Percentiles rank a stretch among this genome's conserved stretches.
These are phyloP conservation scores for Alternaria incomplexa DNA, from an alignment of 2,329 filamentous ascomycete genomes.

Conservation along the genomic window DNA sequence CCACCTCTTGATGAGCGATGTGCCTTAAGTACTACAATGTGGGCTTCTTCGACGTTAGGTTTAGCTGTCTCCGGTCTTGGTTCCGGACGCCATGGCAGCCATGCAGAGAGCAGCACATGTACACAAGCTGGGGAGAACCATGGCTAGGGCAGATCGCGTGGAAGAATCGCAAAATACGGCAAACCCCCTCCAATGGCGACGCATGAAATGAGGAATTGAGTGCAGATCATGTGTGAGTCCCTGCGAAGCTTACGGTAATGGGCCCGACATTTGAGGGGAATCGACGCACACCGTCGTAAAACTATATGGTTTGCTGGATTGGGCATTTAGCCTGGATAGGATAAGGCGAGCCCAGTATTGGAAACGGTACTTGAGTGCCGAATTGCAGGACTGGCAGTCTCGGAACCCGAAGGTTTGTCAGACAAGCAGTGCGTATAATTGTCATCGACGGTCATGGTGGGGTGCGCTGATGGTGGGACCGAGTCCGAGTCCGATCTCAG, in stretches of 20 bases:
- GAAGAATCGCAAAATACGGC: not conserved
- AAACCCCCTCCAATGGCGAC: not conserved
- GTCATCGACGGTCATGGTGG: not conserved
- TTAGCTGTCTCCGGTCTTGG: not conserved
- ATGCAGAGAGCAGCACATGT: not conserved
- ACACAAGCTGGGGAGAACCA: not conserved
- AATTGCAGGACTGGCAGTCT: not conserved
- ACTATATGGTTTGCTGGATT: slow-evolving; percentile 1
- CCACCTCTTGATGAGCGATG: not conserved
- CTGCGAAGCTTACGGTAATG: not conserved
- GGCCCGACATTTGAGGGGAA: slow-evolving; percentile 3
- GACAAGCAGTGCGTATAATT: not conserved
- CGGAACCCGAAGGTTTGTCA: not conserved
- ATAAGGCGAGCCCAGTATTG: not conserved
- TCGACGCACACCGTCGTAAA: not conserved
- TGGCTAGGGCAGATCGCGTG: not conserved
- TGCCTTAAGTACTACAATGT: not conserved
- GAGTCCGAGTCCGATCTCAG: not conserved
- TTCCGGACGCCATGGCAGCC: not conserved
- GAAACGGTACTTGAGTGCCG: not conserved
- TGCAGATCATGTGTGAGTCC: not conserved
- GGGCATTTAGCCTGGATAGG: slow-evolving; percentile 6
- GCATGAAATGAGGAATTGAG: not conserved
- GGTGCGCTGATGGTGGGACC: not conserved
- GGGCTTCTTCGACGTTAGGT: not conserved